A percentile compares a stretch with the other conserved stretches of the same genome.
These are phyloP conservation scores for Camellia granthamiana DNA, from an alignment of 148 eudicot genomes.

Conservation along the genomic window DNA sequence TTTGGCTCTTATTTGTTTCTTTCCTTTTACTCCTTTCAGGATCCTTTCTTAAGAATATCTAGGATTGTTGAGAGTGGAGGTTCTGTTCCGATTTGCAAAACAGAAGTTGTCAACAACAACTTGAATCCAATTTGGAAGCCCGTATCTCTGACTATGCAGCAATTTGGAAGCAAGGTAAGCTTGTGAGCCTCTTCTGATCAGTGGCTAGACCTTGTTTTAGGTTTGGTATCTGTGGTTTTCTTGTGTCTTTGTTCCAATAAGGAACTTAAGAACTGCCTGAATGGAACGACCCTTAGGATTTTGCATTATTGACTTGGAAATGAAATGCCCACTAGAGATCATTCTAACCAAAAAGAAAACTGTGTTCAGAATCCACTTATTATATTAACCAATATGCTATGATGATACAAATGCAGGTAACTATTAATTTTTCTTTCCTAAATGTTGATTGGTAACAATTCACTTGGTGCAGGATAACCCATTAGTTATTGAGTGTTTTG, in stretches of 20 bases:
- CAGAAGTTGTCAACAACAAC: slow-evolving; percentile 78
- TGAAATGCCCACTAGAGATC: background rate
- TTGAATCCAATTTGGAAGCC: slow-evolving; percentile 91
- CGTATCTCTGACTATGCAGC: slow-evolving; percentile 68
- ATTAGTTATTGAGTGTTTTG: slow-evolving; percentile 79
- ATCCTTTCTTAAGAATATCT: slow-evolving; percentile 89
- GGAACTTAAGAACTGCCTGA: background rate
- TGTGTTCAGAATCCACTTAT: background rate
- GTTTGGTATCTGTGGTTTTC: background rate
- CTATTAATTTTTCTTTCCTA: background rate
- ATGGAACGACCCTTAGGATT: background rate
- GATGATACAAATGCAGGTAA: background rate
- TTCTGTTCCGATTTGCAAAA: slow-evolving; percentile 78
- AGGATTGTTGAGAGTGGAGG: slow-evolving; percentile 69
- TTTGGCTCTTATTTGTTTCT: slow-evolving; percentile 15
- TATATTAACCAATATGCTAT: background rate
- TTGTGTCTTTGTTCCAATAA: background rate
- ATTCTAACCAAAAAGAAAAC: background rate
- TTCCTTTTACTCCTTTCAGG: slow-evolving; percentile 42
- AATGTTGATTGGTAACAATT: background rate
- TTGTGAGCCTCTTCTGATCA: slow-evolving; percentile 19
- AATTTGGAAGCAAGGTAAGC: slow-evolving; percentile 75
- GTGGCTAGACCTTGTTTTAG: background rate
- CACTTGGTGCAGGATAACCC: slow-evolving; percentile 67
- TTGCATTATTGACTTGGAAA: background rate